Evolutionary conservation across 805 yeast species (phyloP).

Genomic region (Lipomyces mesembrius): DNA sequence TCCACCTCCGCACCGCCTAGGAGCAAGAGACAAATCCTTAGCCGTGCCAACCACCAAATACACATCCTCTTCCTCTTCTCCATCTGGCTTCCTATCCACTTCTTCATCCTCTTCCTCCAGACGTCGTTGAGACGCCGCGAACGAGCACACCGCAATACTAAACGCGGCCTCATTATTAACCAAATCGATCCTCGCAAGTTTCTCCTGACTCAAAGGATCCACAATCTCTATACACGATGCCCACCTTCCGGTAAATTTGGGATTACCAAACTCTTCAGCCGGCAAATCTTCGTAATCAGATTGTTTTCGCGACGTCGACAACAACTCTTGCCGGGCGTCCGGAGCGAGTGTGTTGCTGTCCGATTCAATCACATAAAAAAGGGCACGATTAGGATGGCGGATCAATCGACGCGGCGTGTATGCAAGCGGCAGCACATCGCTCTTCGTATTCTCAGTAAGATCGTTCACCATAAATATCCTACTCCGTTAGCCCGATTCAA

Average conservation of each 20-base stretch:
- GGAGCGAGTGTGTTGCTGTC: constrained; percentile 48
- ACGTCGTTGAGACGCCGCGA: constrained; percentile 35
- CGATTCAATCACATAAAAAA: constrained; percentile 52
- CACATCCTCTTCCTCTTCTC: constrained; percentile 21
- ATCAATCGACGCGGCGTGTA: constrained; percentile 57
- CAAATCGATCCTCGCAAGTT: constrained; percentile 54
- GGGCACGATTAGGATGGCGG: constrained; percentile 35
- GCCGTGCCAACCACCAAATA: constrained; percentile 43
- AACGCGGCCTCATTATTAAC: constrained; percentile 52
- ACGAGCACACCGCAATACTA: constrained; percentile 47
- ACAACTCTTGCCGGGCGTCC: constrained; percentile 21
- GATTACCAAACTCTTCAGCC: constrained; percentile 55
- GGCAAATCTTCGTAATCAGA: constrained; percentile 46
- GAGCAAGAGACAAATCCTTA: constrained; percentile 40
- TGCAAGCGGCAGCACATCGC: constrained; percentile 52
- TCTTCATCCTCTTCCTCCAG: constrained; percentile 18
- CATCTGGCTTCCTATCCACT: constrained; percentile 25
- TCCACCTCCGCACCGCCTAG: constrained; percentile 38
- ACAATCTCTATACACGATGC: constrained; percentile 61
- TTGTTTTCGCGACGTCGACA: constrained; percentile 34
- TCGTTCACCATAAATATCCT: constrained; percentile 39
- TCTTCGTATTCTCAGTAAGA: constrained; percentile 40
- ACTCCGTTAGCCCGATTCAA: constrained; percentile 6
- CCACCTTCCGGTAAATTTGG: constrained; percentile 47
- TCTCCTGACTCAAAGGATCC: constrained; percentile 46